Evolutionary conservation across 257 asterid species (phyloP), one percentile per base, ranked within the genome.

Genomic region (Gentiana dahurica): DNA sequence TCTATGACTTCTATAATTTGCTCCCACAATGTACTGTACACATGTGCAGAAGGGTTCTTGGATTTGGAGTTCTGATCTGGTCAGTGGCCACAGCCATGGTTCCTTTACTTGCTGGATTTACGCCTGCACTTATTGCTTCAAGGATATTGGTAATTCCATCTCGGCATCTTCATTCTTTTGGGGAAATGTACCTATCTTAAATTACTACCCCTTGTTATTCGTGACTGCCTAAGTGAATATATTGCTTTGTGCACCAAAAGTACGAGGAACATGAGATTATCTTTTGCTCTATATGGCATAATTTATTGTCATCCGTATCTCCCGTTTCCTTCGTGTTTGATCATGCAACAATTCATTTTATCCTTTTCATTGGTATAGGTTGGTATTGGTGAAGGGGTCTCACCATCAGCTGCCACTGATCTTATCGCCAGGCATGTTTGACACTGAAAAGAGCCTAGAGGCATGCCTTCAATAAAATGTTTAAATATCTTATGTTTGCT

Each of bases 391-490:
- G 98, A 91, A 85, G 98, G 98, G 57, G 97, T 91, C 67, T 91
- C 98, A 35, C 98, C 98, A 37, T 80, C 98, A 65, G 95, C 98
- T 65, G 98, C 98, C 63, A 91, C 95, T 67, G 98, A 83, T 79
- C 62, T 91, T 85, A 91, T 91, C 70, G 98, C 98, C 72, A 81
- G 96, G 98, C 86, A 72, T 65, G 81, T 62, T 9, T 51, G 66
- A 75, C 61, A 33, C 56, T 68, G 59, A 55, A 36, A 58, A 65
- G 69, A 38, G 12, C 51, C 68, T 58, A 55, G 60, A 54, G 65
- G 61, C 72, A 51, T 71, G 71, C 63, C 51, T 59, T 71, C 36
- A 47, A 33, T 49, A 45, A 61, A 53, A 12, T 57, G 61, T 35
- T 34, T 63, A 53, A 2, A 5, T 6, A 8, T 4, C 34, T 3